Percentiles rank a stretch among this genome's conserved stretches.
Evolutionary conservation across 2,329 filamentous ascomycete genomes (phyloP).

Genomic region (Colletotrichum limetticola): DNA sequence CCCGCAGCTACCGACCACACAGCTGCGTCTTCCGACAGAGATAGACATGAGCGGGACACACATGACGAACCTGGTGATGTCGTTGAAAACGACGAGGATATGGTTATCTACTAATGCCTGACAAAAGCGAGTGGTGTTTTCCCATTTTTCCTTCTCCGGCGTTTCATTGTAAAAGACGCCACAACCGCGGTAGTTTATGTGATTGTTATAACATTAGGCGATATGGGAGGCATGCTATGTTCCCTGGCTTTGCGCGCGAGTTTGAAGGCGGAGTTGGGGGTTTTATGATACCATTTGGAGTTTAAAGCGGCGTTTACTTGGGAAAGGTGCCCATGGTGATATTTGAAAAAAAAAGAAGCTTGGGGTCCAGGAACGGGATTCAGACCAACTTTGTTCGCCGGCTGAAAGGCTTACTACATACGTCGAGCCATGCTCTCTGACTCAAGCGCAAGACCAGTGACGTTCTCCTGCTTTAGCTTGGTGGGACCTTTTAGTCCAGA

Average conservation of each 20-base stretch:
- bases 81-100: slow-evolving; percentile 86
- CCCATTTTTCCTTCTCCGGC: not conserved
- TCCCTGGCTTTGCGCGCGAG: not conserved
- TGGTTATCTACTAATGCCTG: slow-evolving; percentile 80
- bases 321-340: slow-evolving; percentile 7
- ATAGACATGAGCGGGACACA: slow-evolving; percentile 54
- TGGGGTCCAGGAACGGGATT: not conserved
- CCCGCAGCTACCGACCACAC: slow-evolving; percentile 51
- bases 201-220: not conserved
- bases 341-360: not conserved
- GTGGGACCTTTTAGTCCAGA: not conserved
- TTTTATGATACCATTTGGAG: slow-evolving; percentile 28
- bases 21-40: slow-evolving; percentile 41
- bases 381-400: not conserved
- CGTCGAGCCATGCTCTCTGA: not conserved
- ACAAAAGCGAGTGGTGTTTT: slow-evolving; percentile 6
- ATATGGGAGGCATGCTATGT: not conserved
- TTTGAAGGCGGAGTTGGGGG: not conserved
- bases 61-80: slow-evolving; percentile 81
- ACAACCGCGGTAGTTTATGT: not conserved
- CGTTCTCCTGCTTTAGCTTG: not conserved
- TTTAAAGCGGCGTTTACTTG: slow-evolving; percentile 23
- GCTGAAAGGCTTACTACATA: not conserved
- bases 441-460: not conserved
- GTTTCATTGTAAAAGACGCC: not conserved